These are phyloP conservation scores for Aspergillus heteromorphus DNA, from an alignment of 495 filamentous ascomycete genomes.

Conservation along the genomic window DNA sequence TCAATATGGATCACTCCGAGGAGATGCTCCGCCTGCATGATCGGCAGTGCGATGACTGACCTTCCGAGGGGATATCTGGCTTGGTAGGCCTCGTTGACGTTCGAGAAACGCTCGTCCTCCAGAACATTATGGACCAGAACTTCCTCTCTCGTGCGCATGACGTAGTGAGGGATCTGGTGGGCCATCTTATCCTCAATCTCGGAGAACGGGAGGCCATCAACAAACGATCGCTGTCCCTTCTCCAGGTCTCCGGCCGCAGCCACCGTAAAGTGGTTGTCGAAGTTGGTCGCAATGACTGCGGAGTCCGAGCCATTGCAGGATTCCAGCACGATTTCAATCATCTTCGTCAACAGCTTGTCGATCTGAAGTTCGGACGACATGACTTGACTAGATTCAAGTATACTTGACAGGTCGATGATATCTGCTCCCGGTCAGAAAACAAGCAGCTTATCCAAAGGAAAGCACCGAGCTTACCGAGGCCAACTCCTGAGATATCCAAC, in stretches of 20 bases:
- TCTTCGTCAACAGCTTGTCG: constrained; percentile 76
- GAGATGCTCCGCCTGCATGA: constrained; percentile 70
- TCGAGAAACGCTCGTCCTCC: constrained; percentile 81
- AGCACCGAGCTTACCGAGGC: constrained; percentile 26
- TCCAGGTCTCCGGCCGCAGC: constrained; percentile 71
- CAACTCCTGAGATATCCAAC: constrained; percentile 42
- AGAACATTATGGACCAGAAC: constrained; percentile 80
- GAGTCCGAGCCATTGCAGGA: constrained; percentile 77
- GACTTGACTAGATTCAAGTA: constrained; percentile 82
- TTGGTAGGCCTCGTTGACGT: constrained; percentile 66
- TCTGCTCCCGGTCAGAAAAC: constrained; percentile 37
- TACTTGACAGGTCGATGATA: constrained; percentile 82
- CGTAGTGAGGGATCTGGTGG: constrained; percentile 75
- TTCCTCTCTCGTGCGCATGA: constrained; percentile 73
- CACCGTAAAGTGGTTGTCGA: constrained; percentile 68
- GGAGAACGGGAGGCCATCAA: constrained; percentile 61
- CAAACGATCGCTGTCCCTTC: constrained; percentile 47
- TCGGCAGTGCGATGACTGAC: constrained; percentile 80
- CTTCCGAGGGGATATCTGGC: constrained; percentile 63
- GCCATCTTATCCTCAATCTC: constrained; percentile 62
- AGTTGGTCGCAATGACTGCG: constrained; percentile 72
- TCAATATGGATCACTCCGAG: constrained; percentile 83
- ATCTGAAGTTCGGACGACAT: constrained; percentile 85
- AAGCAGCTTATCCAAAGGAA: constrained; percentile 16
- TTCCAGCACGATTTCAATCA: constrained; percentile 86